phyloP scores from a whole-genome alignment of 345 rosid genomes.

The Syzygium grande region DNA sequence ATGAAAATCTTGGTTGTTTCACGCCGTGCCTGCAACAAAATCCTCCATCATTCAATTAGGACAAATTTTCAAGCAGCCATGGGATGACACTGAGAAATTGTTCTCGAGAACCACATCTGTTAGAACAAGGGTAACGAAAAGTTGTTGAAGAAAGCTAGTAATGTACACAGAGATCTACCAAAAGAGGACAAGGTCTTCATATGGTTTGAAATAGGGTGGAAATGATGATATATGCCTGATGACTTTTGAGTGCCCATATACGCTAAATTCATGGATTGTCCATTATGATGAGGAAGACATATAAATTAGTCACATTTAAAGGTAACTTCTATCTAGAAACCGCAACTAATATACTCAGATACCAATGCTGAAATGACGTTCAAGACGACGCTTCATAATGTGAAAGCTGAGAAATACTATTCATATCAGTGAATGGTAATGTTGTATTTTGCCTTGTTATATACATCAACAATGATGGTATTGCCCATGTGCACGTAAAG shows the following conservation, averaged over 20 bases:
- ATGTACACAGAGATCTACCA: not conserved
- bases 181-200: not conserved
- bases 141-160: not conserved
- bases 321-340: not conserved
- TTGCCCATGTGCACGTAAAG: constrained; percentile 14
- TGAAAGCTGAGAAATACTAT: not conserved
- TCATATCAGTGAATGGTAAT: constrained; percentile 28
- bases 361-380: not conserved
- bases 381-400: not conserved
- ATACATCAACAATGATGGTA: constrained; percentile 13
- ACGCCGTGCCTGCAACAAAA: constrained; percentile 28
- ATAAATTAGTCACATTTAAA: not conserved
- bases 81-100: not conserved
- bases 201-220: not conserved
- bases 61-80: not conserved
- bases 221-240: not conserved
- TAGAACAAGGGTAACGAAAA: not conserved
- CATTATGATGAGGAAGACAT: not conserved
- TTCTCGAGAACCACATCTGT: not conserved
- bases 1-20: constrained; percentile 24
- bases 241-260: not conserved
- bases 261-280: not conserved
- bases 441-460: constrained; percentile 10
- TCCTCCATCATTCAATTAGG: not conserved
- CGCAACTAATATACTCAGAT: not conserved